Evolutionary conservation across 192 early-diverging fungal species (phyloP), one percentile per base, ranked within the genome.

Genomic region (Tieghemiomyces parasiticus): DNA sequence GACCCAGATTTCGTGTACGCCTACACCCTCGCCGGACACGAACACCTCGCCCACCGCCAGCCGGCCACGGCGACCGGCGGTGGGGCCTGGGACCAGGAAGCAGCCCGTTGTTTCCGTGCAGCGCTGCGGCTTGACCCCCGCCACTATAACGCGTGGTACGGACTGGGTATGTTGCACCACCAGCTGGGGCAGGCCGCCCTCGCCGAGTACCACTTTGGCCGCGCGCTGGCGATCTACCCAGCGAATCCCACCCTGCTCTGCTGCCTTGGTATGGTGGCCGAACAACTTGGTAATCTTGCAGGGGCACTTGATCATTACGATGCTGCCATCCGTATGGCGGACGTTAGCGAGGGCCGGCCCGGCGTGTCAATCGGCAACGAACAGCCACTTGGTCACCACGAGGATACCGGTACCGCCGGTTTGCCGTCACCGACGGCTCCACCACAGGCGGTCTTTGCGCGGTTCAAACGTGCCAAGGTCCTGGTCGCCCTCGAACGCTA

Each of bases 111-210:
- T 30, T 94, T 87, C 71, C 74, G 86, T 47, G 72, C 69, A 8
- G 88, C 90, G 0, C 67, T 89, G 28, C 73, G 78, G 20, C 74
- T 84, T 33, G 80, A 94, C 61, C 68, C 72, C 16, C 72, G 91
- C 19, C 87, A 91, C 54, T 92, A 87, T 60, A 86, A 86, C 59
- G 89, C 91, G 26, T 89, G 87, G 89, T 92, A 81, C 61, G 91
- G 91, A 3, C 63, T 96, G 61, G 91, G 86, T 1, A 66, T 77
- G 58, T 67, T 86, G 42, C 89, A 83, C 61, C 67, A 77, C 58
- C 74, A 80, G 10, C 76, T 86, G 54, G 89, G 87, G 28, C 88
- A 93, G 62, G 71, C 72, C 25, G 73, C 84, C 44, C 58, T 80
- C 42, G 85, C 91, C 6, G 82, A 84, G 58, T 81, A 80, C 50